These are phyloP conservation scores for Backusella liffmaniae DNA, from an alignment of 192 early-diverging fungal genomes.

Conservation along the genomic window DNA sequence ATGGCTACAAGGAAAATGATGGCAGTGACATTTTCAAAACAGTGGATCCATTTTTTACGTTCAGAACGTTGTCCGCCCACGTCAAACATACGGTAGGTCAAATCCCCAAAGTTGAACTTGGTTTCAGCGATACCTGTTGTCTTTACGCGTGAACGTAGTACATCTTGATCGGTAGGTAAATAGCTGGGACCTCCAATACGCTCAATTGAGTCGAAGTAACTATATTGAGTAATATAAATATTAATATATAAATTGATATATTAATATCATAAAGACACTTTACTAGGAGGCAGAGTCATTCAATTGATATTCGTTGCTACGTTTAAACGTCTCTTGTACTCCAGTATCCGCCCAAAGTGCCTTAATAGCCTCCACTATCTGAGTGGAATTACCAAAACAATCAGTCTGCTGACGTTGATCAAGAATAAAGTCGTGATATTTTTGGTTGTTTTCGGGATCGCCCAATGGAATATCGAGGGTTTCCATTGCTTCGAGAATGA, in stretches of 20 bases:
- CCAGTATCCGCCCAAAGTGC: constrained; percentile 69
- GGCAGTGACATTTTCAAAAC: constrained; percentile 40
- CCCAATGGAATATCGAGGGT: constrained; percentile 74
- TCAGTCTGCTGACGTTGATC: constrained; percentile 88
- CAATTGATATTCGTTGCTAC: constrained; percentile 79
- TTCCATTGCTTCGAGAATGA: constrained; percentile 93
- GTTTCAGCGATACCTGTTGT: constrained; percentile 97
- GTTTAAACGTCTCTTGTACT: constrained; percentile 60
- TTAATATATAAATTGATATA: background rate
- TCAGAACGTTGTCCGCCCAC: constrained; percentile 43
- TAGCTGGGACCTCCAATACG: constrained; percentile 84
- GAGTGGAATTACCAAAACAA: constrained; percentile 65
- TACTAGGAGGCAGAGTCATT: constrained; percentile 92
- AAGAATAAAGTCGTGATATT: constrained; percentile 70
- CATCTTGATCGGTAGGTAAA: constrained; percentile 90
- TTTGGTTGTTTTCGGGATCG: constrained; percentile 60
- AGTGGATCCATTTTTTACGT: constrained; percentile 41
- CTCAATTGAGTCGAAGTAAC: constrained; percentile 90
- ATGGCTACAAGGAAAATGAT: constrained; percentile 42
- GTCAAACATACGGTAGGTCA: constrained; percentile 55
- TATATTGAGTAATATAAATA: constrained; percentile 26
- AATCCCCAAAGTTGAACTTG: constrained; percentile 86
- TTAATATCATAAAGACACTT: constrained; percentile 25
- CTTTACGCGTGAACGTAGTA: constrained; percentile 90
- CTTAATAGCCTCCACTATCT: constrained; percentile 73